These are phyloP conservation scores for Hemerocallis citrina DNA, from an alignment of 106 monocot genomes.

Conservation along the genomic window DNA sequence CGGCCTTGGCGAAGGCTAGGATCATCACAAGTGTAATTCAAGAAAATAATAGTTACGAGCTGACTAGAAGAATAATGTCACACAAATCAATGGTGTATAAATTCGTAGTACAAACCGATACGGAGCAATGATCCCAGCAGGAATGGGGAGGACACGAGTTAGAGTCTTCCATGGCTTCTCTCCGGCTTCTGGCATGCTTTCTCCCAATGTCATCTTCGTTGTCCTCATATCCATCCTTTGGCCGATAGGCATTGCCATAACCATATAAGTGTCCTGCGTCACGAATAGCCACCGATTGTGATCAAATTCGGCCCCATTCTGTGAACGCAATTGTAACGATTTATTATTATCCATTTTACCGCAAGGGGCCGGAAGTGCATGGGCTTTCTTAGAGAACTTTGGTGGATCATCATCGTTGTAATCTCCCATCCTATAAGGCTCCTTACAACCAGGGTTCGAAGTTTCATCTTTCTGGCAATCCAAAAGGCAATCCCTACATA, in stretches of 20 bases:
- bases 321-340: constrained; percentile 40
- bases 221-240: constrained; percentile 18
- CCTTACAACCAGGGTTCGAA: constrained; percentile 30
- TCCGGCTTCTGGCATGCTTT: constrained; percentile 27
- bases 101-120: constrained; percentile 22
- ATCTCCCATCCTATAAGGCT: constrained; percentile 14
- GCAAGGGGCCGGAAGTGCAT: constrained; percentile 18
- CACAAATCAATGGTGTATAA: too few species aligned
- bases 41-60: too few species aligned
- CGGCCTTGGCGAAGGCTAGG: too few species aligned
- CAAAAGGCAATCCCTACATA: constrained; percentile 28
- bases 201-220: constrained; percentile 21
- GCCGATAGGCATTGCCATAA: constrained; percentile 55
- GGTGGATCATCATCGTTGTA: constrained; percentile 20
- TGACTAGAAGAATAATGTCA: too few species aligned
- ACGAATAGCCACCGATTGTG: constrained; percentile 64
- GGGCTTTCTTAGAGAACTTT: constrained; percentile 17
- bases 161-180: constrained; percentile 72
- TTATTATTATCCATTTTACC: constrained; percentile 23
- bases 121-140: constrained; percentile 25
- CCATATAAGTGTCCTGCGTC: constrained; percentile 57
- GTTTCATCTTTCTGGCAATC: constrained; percentile 28
- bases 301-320: constrained; percentile 50
- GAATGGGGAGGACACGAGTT: constrained; percentile 29
- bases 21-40: too few species aligned